Evolutionary conservation across 352 stramenopile species (phyloP).

Genomic region (Pythium coloratum): DNA sequence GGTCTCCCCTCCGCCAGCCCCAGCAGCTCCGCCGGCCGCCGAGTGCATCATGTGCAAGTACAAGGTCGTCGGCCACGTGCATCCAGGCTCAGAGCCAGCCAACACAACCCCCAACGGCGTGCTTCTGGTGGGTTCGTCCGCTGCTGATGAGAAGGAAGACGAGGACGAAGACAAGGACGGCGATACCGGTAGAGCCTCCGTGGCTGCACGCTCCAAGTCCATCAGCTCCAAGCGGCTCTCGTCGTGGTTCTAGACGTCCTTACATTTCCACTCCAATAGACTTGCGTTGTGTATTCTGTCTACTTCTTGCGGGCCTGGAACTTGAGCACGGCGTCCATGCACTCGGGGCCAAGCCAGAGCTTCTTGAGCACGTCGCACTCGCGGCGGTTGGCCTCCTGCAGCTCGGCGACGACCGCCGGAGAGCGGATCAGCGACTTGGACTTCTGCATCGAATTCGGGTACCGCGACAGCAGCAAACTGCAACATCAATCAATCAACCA

Average conservation of each 20-base stretch:
- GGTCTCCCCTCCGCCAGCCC: neutral
- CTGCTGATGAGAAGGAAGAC: neutral
- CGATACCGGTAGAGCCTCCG: neutral
- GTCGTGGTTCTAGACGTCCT: constrained; percentile 27
- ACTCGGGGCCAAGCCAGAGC: constrained; percentile 68
- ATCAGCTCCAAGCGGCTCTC: constrained; percentile 22
- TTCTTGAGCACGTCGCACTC: constrained; percentile 74
- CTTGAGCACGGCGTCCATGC: constrained; percentile 77
- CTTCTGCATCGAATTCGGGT: constrained; percentile 61
- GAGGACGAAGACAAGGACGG: neutral
- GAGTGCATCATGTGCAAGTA: constrained; percentile 35
- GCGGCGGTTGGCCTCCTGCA: constrained; percentile 54
- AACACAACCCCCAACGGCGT: neutral
- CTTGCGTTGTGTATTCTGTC: neutral
- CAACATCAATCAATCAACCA: neutral
- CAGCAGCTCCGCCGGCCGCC: neutral
- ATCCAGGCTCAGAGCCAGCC: constrained; percentile 6
- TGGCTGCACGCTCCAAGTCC: neutral
- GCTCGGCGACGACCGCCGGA: constrained; percentile 40
- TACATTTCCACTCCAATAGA: neutral
- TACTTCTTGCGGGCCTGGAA: constrained; percentile 70
- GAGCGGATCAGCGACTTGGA: constrained; percentile 67
- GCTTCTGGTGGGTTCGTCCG: neutral
- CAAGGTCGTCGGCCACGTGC: constrained; percentile 29
- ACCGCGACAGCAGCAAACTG: constrained; percentile 59